Evolutionary conservation across 179 eudicot genomes (phyloP), one percentile per base, ranked within the genome.

Genomic region (Heliamphora pulchella): DNA sequence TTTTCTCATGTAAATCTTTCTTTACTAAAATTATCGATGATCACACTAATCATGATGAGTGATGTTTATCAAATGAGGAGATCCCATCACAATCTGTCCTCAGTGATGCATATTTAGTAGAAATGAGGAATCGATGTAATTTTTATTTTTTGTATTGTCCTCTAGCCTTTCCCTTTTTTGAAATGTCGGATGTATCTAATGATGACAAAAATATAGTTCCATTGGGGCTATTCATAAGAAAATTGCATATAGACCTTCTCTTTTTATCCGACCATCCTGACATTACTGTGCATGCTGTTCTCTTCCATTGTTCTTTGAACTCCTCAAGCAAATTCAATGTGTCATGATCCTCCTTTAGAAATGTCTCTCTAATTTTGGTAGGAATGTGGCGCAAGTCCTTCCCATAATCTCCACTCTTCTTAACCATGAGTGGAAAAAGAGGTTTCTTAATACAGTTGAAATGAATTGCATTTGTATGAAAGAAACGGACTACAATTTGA

Each of bases 131-230:
- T 31, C 31, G 31, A 31, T 31, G 31, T 31, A 31, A 31, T 31
- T 31, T 31, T 31, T 31, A 31, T 31, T 31, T 31, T 31, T 31
- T 31, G 31, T 31, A 31, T 31, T 31, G 31, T 31, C 31, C 78
- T 1, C 80, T 78, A 59, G 76, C 80, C 31, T 59, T 67, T 18
- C 80, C 58, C 18, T 6, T 71, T 59, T 84, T 84, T 0, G 76
- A 80, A 22, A 83, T 80, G 13, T 83, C 62, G 1, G 75, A 80
- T 18, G 86, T 77, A 73, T 83, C 83, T n/a, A 76, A 8, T 0
- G 81, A 84, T 8, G 76, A 66, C 11, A 67, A 17, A 39, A 81
- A 81, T 0, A 76, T 50, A 2, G 67, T 13, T 80, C 80, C 18
- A n/a, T 46, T n/a, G 4, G 76, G 83, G 41, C 71, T 80, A 65